Conservation (phyloP, 1,139 yeast species). For the Lipomyces yarrowii region DNA sequence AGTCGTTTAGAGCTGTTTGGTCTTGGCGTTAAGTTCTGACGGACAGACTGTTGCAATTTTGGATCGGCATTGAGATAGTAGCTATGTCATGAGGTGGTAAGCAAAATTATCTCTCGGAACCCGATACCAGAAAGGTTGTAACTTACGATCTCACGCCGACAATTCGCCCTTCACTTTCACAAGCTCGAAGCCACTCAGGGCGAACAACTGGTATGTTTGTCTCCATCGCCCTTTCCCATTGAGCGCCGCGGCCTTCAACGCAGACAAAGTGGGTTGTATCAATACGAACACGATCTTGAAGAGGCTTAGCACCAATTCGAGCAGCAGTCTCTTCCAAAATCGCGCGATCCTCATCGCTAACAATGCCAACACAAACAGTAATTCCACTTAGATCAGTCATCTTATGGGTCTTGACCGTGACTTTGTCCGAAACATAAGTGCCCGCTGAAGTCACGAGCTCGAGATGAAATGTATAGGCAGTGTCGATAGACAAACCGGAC, state of each 20-base stretch:
- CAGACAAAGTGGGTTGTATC: conserved; percentile 95
- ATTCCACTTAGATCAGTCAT: conserved; percentile 96
- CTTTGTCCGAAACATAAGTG: conserved; percentile 63
- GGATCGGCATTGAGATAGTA: conserved; percentile 49
- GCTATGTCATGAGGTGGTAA: conserved; percentile 2
- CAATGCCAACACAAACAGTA: conserved; percentile 85
- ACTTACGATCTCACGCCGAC: conserved; percentile 92
- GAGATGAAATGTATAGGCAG: conserved; percentile 76
- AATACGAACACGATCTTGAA: conserved; percentile 71
- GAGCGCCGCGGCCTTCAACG: conserved; percentile 65
- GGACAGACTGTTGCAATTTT: conserved; percentile 38
- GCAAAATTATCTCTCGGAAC: background rate
- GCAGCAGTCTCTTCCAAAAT: conserved; percentile 67
- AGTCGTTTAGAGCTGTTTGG: background rate
- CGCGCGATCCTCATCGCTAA: conserved; percentile 60
- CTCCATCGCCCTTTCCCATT: conserved; percentile 76
- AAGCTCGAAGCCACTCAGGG: conserved; percentile 97
- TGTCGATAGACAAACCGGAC: conserved; percentile 88
- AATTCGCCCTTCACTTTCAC: conserved; percentile 84
- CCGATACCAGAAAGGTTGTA: conserved; percentile 45
- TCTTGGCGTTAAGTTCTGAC: background rate
- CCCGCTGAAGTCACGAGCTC: conserved; percentile 91
- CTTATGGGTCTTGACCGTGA: conserved; percentile 82
- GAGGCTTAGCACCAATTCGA: conserved; percentile 81
- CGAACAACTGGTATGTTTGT: conserved; percentile 91